Base-by-base conservation (phyloP, 805 yeast species). In the Candida alai region DNA sequence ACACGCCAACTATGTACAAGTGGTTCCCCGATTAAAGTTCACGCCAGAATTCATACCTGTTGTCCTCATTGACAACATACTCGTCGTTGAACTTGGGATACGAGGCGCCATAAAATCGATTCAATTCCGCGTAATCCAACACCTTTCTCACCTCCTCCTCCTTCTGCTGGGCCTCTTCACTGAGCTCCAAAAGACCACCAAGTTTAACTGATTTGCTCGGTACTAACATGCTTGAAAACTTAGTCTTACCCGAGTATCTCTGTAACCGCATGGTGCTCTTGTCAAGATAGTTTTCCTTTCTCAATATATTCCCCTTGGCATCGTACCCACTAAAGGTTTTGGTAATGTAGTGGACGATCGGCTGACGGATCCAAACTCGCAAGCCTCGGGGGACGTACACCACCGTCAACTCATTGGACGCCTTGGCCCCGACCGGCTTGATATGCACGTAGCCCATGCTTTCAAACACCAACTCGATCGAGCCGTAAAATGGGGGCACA, bases 401-500 rank as follows among this genome's bases (percentile, higher is more conserved):
- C 17, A 54, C 56, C 19, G 63, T 34, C 1, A 65, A 58, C 13
- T 54, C 52, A 15, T 56, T 53, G 8, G 36, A 38, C 1, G 29
- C 34, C 15, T 51, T 52, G 2, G 52, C 37, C 2, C 86, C 83
- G 0, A 84, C 78, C 2, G 88, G 80, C 5, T 66, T 68, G 11
- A 84, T 52, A 23, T 76, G 71, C 2, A 83, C 41, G 44, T 70
- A 78, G 0, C 93, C 93, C n/a, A 78, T 51, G 40, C 77, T 78
- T 34, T 74, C 75, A 7, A 84, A 44, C 2, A 84, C 81, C 18
- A 84, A 47, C 46, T 84, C 94, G 7, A 84, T 58, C 4, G 73
- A 51, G 0, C 90, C 90, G 39, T 57, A 62, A 45, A 83, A 83
- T n/a, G 86, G 84, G 0, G 93, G 90, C 3, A 84, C 63, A 2